Conservation (phyloP, 2,329 filamentous ascomycete species). For the Knufia fluminis region DNA sequence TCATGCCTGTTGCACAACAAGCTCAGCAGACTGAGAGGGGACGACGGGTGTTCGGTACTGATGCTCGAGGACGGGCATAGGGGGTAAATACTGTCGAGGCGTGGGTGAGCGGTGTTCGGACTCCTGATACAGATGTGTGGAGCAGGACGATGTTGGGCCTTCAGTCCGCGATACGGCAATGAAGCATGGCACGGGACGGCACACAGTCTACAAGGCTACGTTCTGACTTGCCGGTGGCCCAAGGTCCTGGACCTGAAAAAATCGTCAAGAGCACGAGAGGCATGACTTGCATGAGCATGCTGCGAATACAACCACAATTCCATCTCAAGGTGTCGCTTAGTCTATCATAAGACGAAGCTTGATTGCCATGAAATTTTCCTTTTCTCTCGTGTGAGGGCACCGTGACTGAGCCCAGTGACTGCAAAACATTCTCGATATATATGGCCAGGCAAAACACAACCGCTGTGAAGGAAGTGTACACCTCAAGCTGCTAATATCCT, state of each 20-base stretch:
- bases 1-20: conserved; percentile 80
- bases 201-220: too few species aligned
- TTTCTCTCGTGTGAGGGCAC: not conserved
- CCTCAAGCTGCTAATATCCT: too few species aligned
- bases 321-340: conserved; percentile 25
- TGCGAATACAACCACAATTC: conserved; percentile 13
- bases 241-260: too few species aligned
- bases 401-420: not conserved
- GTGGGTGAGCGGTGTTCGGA: not conserved
- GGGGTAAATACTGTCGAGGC: not conserved
- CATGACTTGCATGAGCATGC: conserved; percentile 3
- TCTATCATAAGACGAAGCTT: conserved; percentile 24
- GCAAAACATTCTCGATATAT: not conserved
- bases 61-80: conserved; percentile 13
- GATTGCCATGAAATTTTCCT: conserved; percentile 20
- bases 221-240: too few species aligned
- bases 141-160: too few species aligned
- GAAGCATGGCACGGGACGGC: too few species aligned
- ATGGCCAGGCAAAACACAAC: too few species aligned
- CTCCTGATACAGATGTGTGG: too few species aligned
- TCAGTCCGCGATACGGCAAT: too few species aligned
- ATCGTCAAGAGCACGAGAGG: not conserved
- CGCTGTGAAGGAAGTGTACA: too few species aligned
- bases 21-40: conserved; percentile 56
- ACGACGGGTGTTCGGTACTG: conserved; percentile 22